phyloP scores from a whole-genome alignment of 2,329 filamentous ascomycete genomes.

The Hortaea sp. region DNA sequence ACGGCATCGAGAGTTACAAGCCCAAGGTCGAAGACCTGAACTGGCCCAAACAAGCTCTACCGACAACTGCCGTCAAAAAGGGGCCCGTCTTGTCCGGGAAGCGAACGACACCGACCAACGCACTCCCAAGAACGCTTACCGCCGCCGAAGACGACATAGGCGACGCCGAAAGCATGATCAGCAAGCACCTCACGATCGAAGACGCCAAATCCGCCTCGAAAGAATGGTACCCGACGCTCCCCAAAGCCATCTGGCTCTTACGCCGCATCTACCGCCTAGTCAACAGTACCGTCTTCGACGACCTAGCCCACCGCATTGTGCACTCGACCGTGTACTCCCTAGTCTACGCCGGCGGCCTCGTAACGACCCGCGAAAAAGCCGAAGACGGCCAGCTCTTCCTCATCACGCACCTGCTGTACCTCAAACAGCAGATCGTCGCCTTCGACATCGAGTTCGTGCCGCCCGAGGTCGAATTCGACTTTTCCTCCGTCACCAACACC shows the following conservation, averaged over 20 bases:
- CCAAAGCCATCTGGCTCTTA: conserved; percentile 58
- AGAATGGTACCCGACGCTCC: conserved; percentile 55
- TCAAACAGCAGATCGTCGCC: conserved; percentile 92
- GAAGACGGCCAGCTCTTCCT: conserved; percentile 83
- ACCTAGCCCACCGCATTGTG: conserved; percentile 71
- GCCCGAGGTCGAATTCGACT: conserved; percentile 56
- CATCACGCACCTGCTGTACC: conserved; percentile 83
- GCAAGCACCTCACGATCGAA: conserved; percentile 14
- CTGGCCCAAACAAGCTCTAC: conserved; percentile 41
- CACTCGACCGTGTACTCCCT: conserved; percentile 81
- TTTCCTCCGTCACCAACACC: conserved; percentile 54
- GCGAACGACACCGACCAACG: conserved; percentile 25
- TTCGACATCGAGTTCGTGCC: conserved; percentile 79
- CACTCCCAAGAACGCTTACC: conserved; percentile 39
- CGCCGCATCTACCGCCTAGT: conserved; percentile 61
- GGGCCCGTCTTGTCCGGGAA: conserved; percentile 44
- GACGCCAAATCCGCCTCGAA: conserved; percentile 7
- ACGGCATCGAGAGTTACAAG: conserved; percentile 57
- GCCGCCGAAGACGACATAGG: conserved; percentile 47
- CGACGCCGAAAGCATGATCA: conserved; percentile 37
- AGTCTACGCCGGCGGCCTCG: conserved; percentile 56
- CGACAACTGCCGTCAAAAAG: conserved; percentile 19
- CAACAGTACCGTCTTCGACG: conserved; percentile 60
- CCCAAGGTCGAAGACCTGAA: conserved; percentile 56
- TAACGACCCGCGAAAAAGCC: conserved; percentile 53